Percentiles rank a stretch among this genome's conserved stretches.
phyloP scores from a whole-genome alignment of 495 filamentous ascomycete species.

The Thozetella sp. region DNA sequence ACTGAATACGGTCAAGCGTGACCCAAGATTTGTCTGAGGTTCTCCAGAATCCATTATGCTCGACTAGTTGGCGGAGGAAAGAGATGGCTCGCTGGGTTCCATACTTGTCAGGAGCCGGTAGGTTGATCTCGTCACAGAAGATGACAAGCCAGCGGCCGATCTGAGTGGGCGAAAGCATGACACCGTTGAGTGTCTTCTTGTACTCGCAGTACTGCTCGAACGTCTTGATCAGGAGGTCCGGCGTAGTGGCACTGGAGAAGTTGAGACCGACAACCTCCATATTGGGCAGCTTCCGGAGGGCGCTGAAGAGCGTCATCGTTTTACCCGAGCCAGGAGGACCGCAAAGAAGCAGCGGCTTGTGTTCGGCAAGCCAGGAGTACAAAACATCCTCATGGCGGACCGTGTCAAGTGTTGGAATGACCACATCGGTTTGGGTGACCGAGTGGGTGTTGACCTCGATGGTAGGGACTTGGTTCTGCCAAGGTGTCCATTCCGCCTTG shows the following conservation, averaged over 20 bases:
- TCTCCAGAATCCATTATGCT: slow-evolving; percentile 99
- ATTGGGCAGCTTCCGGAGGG: slow-evolving; percentile 91
- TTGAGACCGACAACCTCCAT: slow-evolving; percentile 99
- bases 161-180: slow-evolving; percentile 92
- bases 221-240: slow-evolving; percentile 96
- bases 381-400: slow-evolving; percentile 96
- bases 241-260: slow-evolving; percentile 97
- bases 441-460: slow-evolving; percentile 98
- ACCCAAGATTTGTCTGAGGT: slow-evolving; percentile 98
- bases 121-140: slow-evolving; percentile 99
- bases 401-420: slow-evolving; percentile 96
- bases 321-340: slow-evolving; percentile 98
- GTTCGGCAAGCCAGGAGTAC: slow-evolving; percentile 98
- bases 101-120: slow-evolving; percentile 98
- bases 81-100: slow-evolving; percentile 96
- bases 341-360: slow-evolving; percentile 94
- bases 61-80: slow-evolving; percentile 93
- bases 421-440: slow-evolving; percentile 93
- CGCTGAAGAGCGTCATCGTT: slow-evolving; percentile 99
- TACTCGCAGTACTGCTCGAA: slow-evolving; percentile 99
- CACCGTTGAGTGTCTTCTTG: slow-evolving; percentile 94
- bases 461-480: slow-evolving; percentile 91
- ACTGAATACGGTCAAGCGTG: slow-evolving; percentile 95
- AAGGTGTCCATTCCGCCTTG: slow-evolving; percentile 82
- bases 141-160: slow-evolving; percentile 97